A percentile compares a stretch with the other conserved stretches of the same genome.
Evolutionary conservation across 352 stramenopile species (phyloP).

Genomic region (Phytophthora syringae): DNA sequence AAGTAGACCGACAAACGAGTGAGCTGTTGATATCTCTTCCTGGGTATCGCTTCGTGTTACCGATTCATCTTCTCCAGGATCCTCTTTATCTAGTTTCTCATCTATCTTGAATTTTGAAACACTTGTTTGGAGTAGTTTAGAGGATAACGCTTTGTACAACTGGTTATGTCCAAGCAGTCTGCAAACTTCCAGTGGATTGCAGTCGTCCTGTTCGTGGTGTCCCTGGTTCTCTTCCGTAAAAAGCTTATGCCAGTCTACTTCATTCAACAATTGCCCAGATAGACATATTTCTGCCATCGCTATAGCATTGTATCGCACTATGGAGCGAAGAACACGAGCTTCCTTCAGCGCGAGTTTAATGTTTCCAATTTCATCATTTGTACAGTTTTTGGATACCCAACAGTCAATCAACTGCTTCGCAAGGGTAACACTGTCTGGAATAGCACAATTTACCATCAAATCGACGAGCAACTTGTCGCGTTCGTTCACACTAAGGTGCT

Average conservation of each 20-base stretch:
- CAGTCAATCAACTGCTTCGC: slow-evolving; percentile 8
- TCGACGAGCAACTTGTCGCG: slow-evolving; percentile 1
- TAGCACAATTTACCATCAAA: slow-evolving; percentile 22
- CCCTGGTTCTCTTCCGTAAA: slow-evolving; percentile 6
- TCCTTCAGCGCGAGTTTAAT: background rate
- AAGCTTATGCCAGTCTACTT: slow-evolving; percentile 14
- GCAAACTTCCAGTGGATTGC: slow-evolving; percentile 37
- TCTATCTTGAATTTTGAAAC: background rate
- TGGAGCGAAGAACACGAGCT: slow-evolving; percentile 18
- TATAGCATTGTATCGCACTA: slow-evolving; percentile 49
- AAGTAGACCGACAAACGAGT: slow-evolving; percentile 19
- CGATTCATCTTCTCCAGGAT: background rate
- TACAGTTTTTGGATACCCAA: background rate
- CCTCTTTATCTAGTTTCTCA: background rate
- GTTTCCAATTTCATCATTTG: background rate
- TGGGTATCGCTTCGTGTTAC: background rate
- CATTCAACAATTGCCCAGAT: background rate
- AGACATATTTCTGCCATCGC: slow-evolving; percentile 23
- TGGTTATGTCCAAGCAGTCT: slow-evolving; percentile 34
- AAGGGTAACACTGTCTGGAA: slow-evolving; percentile 22
- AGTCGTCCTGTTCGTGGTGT: slow-evolving; percentile 18
- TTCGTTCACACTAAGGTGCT: slow-evolving; percentile 11
- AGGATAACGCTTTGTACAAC: slow-evolving; percentile 15
- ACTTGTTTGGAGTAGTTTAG: background rate
- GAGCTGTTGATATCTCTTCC: background rate